Conservation (phyloP, 2,329 filamentous ascomycete genomes). For the Arthrocladium fulminans region DNA sequence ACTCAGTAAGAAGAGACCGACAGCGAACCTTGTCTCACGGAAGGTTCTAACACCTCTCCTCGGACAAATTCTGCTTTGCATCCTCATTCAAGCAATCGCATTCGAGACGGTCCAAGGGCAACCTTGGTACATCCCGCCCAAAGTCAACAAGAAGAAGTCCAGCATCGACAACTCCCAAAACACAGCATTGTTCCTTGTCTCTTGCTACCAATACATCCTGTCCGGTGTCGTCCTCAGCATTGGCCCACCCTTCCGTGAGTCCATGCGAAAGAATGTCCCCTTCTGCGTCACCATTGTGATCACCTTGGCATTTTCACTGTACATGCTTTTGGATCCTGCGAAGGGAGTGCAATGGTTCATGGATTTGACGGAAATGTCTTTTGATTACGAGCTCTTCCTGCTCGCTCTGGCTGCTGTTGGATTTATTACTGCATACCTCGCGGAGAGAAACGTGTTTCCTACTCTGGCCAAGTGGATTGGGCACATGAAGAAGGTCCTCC, state of each 20-base stretch:
- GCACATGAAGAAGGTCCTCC: slow-evolving; percentile 47
- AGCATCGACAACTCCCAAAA: slow-evolving; percentile 92
- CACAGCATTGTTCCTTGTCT: slow-evolving; percentile 78
- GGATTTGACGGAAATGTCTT: slow-evolving; percentile 72
- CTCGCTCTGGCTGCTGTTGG: slow-evolving; percentile 61
- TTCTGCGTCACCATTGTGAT: slow-evolving; percentile 70
- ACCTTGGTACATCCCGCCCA: slow-evolving; percentile 77
- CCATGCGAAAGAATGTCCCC: slow-evolving; percentile 71
- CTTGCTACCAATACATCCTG: slow-evolving; percentile 90
- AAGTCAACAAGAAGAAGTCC: slow-evolving; percentile 65
- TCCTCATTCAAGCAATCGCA: slow-evolving; percentile 64
- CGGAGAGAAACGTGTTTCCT: slow-evolving; percentile 64
- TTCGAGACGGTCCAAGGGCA: slow-evolving; percentile 69
- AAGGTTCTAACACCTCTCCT: slow-evolving; percentile 86
- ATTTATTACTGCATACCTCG: slow-evolving; percentile 59
- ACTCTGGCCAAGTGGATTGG: slow-evolving; percentile 60
- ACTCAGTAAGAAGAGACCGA: slow-evolving; percentile 76
- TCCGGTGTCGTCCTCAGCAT: slow-evolving; percentile 82
- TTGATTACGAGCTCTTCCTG: slow-evolving; percentile 64
- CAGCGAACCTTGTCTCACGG: slow-evolving; percentile 79
- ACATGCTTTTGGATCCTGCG: slow-evolving; percentile 72
- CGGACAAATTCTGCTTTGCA: slow-evolving; percentile 75
- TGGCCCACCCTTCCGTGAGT: slow-evolving; percentile 80
- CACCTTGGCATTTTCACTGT: slow-evolving; percentile 58
- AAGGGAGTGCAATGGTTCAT: slow-evolving; percentile 63